Conservation (phyloP, 345 rosid species). For the Eucalyptus pauciflora region DNA sequence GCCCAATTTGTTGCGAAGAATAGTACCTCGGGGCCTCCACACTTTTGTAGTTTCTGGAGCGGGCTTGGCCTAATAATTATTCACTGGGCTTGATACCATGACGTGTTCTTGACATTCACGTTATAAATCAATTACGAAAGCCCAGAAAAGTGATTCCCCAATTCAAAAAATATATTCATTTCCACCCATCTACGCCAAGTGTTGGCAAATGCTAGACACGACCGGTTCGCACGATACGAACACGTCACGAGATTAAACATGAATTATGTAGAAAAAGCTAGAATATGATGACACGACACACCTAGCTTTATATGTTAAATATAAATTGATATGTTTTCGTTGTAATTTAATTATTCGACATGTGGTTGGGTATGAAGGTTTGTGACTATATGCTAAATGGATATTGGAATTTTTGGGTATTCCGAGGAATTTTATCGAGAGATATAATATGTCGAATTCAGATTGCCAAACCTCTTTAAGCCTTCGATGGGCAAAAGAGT, state of each 20-base stretch:
- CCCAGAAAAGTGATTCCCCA: neutral
- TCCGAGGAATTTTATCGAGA: neutral
- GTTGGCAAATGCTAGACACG: neutral
- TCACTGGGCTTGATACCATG: neutral
- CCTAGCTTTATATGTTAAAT: neutral
- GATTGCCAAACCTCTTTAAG: neutral
- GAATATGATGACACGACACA: neutral
- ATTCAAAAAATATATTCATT: neutral
- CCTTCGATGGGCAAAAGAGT: neutral
- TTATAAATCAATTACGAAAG: neutral
- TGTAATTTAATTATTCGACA: neutral
- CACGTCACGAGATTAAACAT: neutral
- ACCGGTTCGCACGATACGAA: neutral
- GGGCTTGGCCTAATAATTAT: neutral
- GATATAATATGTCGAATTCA: neutral
- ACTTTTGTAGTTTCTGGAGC: neutral
- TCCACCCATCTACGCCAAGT: neutral
- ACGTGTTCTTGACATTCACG: neutral
- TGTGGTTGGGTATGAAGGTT: neutral
- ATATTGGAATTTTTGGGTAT: neutral
- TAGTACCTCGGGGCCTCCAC: neutral
- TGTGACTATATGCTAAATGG: neutral
- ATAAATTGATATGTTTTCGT: neutral
- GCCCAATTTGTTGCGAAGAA: neutral
- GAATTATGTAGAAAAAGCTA: neutral